Base-by-base conservation (phyloP, 192 early-diverging fungal species). In the Coemansia sp. region DNA sequence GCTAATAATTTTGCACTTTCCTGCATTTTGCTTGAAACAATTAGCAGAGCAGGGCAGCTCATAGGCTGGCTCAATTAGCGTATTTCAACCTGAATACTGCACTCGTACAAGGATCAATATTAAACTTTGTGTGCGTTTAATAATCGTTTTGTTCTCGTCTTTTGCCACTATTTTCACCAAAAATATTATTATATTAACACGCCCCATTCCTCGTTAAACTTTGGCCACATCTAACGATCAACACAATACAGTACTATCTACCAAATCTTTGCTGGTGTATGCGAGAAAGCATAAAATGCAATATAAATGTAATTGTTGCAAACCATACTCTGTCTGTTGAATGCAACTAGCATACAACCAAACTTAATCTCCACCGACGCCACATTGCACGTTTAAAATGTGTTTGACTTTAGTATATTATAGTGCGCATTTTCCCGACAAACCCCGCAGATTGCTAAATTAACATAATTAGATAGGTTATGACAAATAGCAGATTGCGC, bases 361-460 rank as follows among this genome's bases (percentile, higher is more conserved):
- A 35, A 35, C 32, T 35, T 35, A 35, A 35, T 35, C 32, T 35
- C 32, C 32, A 10, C 8, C 9, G 9, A 9, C 32, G 32, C 32
- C 32, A 35, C 32, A 35, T 35, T 14, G 13, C 13, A 22, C 16
- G 14, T 23, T 22, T 47, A 71, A n/a, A 60, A 18, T 14, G 62
- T 68, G 32, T 62, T 80, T 80, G 24, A 65, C 53, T 49, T 80
- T 80, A 51, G 27, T 38, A 74, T 80, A 53, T 74, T 80, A 43
- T 71, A 35, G 32, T 71, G 48, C 93, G 92, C 16, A 88, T 92
- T 51, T 82, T 86, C 68, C 85, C 84, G 22, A 88, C 88, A 77
- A 94, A 94, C 50, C 92, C 88, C 16, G 92, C 86, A 83, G 93
- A 94, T 65, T 93, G 71, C 55, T 87, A 87, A 50, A 87, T 89